Base-by-base conservation (phyloP, 768 basidiomycete species). In the Suillus americanus region DNA sequence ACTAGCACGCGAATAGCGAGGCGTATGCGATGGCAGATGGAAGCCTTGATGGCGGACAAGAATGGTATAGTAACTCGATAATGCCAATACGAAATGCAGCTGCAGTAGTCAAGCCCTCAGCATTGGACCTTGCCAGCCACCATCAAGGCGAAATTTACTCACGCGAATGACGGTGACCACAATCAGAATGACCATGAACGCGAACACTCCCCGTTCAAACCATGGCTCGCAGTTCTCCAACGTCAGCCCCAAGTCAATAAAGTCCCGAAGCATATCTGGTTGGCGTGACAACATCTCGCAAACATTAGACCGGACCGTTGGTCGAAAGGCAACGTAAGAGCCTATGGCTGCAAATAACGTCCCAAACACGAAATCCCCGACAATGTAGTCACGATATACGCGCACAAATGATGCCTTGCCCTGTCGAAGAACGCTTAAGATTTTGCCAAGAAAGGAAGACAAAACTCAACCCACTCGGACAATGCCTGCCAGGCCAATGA, bases 141-240 rank as follows among this genome's bases (percentile, higher is more conserved):
- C 16, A 40, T 28, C 37, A 45, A 43, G 18, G 53, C 46, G 38
- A 40, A 53, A 59, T 66, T 46, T 56, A 81, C 88, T 75, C 73
- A 92, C 91, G 68, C 90, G 81, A 61, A 91, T 74, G 69, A 90
- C 82, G 62, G 89, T 83, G 65, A 90, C 72, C 41, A 91, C 76
- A 53, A 86, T 79, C 77, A 89, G 82, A 51, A 86, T 73, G 2
- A 81, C 85, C 56, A 91, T 78, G 40, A 85, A 80, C 0, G 79
- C 87, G 64, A 89, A 73, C 38, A 88, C 81, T 9, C 85, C 89
- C 46, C 86, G 82, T 72, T 89, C 90, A 55, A 92, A 82, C 89
- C 89, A 91, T 64, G 83, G 82, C 71, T 94, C 92, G 72, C 92
- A 94, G 67, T 92, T 91, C 76, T 93, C 91, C 50, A 90, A 75